These are phyloP conservation scores for Mycena rosella DNA, from an alignment of 768 basidiomycete genomes.

Conservation along the genomic window DNA sequence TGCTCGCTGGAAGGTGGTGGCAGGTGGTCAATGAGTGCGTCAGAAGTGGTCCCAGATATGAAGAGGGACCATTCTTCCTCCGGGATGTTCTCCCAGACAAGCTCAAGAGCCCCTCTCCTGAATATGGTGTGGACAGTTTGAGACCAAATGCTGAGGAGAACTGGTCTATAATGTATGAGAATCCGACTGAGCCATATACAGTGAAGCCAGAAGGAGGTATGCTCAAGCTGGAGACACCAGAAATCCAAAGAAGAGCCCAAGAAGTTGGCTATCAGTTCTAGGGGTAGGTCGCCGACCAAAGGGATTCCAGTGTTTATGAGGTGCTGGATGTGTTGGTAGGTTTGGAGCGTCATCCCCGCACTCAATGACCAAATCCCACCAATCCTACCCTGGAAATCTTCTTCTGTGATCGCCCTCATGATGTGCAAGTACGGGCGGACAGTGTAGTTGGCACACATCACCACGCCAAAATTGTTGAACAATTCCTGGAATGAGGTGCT, in stretches of 20 bases:
- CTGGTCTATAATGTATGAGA: background rate
- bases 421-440: background rate
- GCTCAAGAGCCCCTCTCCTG: background rate
- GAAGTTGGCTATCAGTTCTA: background rate
- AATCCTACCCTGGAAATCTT: background rate
- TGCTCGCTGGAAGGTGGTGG: background rate
- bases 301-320: background rate
- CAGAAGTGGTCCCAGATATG: background rate
- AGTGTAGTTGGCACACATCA: background rate
- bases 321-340: background rate
- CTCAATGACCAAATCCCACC: background rate
- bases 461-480: background rate
- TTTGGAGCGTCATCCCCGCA: background rate
- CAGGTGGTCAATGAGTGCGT: background rate
- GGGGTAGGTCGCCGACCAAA: background rate
- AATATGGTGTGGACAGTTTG: background rate
- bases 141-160: background rate
- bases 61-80: background rate
- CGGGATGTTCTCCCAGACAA: background rate
- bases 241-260: background rate
- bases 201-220: background rate
- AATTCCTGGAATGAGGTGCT: background rate
- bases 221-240: background rate
- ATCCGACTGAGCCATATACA: background rate
- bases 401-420: background rate